Base-by-base conservation (phyloP, 805 yeast genomes). In the Metschnikowia lachancei region DNA sequence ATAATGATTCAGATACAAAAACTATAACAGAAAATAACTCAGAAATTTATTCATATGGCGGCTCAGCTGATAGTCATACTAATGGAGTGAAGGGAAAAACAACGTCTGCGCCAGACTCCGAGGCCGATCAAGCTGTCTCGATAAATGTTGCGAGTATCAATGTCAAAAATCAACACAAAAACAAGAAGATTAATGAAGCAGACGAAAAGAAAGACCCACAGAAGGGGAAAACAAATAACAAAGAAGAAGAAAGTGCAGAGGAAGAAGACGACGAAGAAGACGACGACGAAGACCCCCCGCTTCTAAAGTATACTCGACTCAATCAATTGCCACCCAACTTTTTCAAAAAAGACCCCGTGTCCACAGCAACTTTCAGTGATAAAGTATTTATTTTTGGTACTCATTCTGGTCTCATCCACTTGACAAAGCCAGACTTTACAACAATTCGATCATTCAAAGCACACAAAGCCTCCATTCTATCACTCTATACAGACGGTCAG, bases 381-480 rank as follows among this genome's bases (percentile, higher is more conserved):
- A 63, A 71, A 1, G 73, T 84, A 31, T 80, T 85, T 50, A 80
- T 86, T 10, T 87, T 89, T 69, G 98, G 95, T 1, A 88, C 97
- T 0, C 97, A 94, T 55, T 80, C 94, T 0, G 98, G 98, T 0
- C 66, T 87, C 2, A 64, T 92, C 1, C 90, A 87, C 54, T 64
- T 92, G 13, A 76, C 87, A 1, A 70, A 71, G 9, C 75, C 88
- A 0, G 81, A 81, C 31, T 75, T 85, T 52, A 66, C 75, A 6
- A 64, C 83, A 0, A 67, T 90, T 1, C 74, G 95, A 32, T 83
- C 96, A 0, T 76, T 87, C 50, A 80, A 88, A 55, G 90, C 92
- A 1, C 96, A 95, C 58, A 74, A 87, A 39, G 90, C 97, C 0
- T 88, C 97, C 0, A 78, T 94, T 2, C 66, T 91, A 35, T 79